Percentiles rank a stretch among this genome's conserved stretches.
Evolutionary conservation across 1,284 basidiomycete species (phyloP).

Genomic region (Leccinum griseonigrum): DNA sequence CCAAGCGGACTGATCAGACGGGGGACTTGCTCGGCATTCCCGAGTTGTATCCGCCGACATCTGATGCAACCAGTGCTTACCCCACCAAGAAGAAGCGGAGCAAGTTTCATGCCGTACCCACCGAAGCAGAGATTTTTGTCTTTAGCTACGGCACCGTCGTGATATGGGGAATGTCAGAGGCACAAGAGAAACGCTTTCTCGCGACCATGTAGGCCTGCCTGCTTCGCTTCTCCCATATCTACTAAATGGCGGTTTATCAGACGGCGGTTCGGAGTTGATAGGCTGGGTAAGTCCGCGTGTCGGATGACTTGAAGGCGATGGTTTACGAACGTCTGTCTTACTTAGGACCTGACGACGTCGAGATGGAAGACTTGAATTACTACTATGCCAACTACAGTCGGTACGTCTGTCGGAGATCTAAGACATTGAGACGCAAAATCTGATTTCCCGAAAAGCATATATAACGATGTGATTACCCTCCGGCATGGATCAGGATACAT

Average conservation of each 20-base stretch:
- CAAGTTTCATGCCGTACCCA: slow-evolving; percentile 63
- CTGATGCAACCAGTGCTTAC: slow-evolving; percentile 36
- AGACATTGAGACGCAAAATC: slow-evolving; percentile 1
- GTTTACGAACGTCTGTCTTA: slow-evolving; percentile 7
- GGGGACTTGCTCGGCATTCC: slow-evolving; percentile 74
- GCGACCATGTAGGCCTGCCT: slow-evolving; percentile 72
- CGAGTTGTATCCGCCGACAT: slow-evolving; percentile 46
- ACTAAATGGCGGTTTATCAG: slow-evolving; percentile 40
- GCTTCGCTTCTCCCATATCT: slow-evolving; percentile 2
- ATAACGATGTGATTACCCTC: slow-evolving; percentile 97
- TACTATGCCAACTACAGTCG: slow-evolving; percentile 97
- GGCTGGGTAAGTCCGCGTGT: slow-evolving; percentile 53
- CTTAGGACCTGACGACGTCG: slow-evolving; percentile 75
- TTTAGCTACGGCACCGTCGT: slow-evolving; percentile 95
- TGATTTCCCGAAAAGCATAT: slow-evolving; percentile 61
- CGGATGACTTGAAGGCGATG: neutral
- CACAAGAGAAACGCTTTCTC: slow-evolving; percentile 86
- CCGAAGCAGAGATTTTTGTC: slow-evolving; percentile 87
- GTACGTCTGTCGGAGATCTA: slow-evolving; percentile 38
- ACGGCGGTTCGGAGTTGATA: slow-evolving; percentile 91
- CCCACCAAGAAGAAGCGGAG: slow-evolving; percentile 47
- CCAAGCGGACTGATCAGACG: slow-evolving; percentile 31
- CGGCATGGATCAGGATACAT: slow-evolving; percentile 95
- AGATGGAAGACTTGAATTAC: slow-evolving; percentile 97
- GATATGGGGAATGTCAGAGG: slow-evolving; percentile 96